Evolutionary conservation across 2,329 filamentous ascomycete genomes (phyloP), one percentile per base, ranked within the genome.

Genomic region (Phaeoacremonium minimum): DNA sequence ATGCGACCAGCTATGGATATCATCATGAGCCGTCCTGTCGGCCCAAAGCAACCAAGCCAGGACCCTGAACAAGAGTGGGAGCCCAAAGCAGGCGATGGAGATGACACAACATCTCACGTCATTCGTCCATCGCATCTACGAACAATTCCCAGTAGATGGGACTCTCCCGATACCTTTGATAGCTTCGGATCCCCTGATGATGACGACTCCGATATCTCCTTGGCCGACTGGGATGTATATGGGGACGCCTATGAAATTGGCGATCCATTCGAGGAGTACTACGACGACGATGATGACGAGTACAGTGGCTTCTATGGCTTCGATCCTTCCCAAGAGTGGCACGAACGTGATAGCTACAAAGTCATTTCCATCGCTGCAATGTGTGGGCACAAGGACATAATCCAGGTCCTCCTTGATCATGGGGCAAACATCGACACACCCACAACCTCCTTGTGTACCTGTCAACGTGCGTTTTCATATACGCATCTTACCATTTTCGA

Each of bases 341-440:
- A n/a, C n/a, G n/a, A n/a, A n/a, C n/a, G n/a, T n/a, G n/a, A n/a
- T n/a, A n/a, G n/a, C n/a, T n/a, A n/a, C n/a, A n/a, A n/a, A 12
- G 41, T 50, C 15, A 29, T 53, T 11, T 52, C 54, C 32, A 43
- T 55, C 7, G 52, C 51, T 12, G 52, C 46, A 11, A 40, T 45
- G 7, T 36, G 36, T 13, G 53, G 53, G 9, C 46, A 53, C 20
- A 19, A 46, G 17, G 40, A 47, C 9, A 40, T 47, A 7, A 35
- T 55, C 15, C 16, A 38, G 9, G 28, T 48, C 2, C 40, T 53
- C 7, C 39, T 51, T 18, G 41, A 48, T 16, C 37, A 47, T 17
- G 50, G 51, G n/a, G 52, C 48, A 2, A 18, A 28, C 12, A 33
- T 51, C 28, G 33, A 49, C 32, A 30, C 30, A n/a, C n/a, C n/a